phyloP scores from a whole-genome alignment of 1,139 yeast species.

The Nadsonia starkeyi-henricii region DNA sequence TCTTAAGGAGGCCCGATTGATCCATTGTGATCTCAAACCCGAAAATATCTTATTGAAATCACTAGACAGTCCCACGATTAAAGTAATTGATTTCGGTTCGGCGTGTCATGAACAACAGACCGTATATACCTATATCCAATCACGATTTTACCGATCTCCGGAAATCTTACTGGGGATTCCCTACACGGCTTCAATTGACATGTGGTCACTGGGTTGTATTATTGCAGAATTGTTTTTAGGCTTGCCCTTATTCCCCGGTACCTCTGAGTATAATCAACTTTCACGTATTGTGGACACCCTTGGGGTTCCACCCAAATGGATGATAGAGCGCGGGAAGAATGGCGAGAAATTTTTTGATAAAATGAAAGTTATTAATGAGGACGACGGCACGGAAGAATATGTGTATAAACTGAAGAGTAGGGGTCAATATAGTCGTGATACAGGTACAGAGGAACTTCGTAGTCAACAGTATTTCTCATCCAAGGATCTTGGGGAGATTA shows the following conservation, averaged over 20 bases:
- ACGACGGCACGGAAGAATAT: constrained; percentile 15
- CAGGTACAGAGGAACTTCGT: constrained; percentile 51
- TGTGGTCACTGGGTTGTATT: constrained; percentile 98
- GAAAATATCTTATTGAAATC: constrained; percentile 77
- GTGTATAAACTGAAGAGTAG: constrained; percentile 37
- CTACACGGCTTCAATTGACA: constrained; percentile 76
- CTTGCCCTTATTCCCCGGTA: constrained; percentile 87
- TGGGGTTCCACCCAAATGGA: constrained; percentile 87
- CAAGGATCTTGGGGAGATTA: constrained; percentile 52
- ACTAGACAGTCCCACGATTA: constrained; percentile 76
- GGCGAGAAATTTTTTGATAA: constrained; percentile 53
- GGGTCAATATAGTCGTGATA: constrained; percentile 47
- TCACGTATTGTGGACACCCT: constrained; percentile 70
- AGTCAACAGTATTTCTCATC: constrained; percentile 78
- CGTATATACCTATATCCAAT: constrained; percentile 85
- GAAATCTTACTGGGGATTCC: constrained; percentile 89
- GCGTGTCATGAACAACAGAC: constrained; percentile 91
- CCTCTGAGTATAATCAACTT: constrained; percentile 84
- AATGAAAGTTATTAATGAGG: constrained; percentile 5
- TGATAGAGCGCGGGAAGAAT: constrained; percentile 91
- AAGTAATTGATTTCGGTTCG: constrained; percentile 92
- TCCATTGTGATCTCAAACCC: constrained; percentile 94
- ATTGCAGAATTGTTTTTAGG: constrained; percentile 90
- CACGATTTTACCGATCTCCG: constrained; percentile 90
- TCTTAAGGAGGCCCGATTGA: constrained; percentile 68